Evolutionary conservation across 345 rosid genomes (phyloP), one percentile per base, ranked within the genome.

Genomic region (Pistacia vera): DNA sequence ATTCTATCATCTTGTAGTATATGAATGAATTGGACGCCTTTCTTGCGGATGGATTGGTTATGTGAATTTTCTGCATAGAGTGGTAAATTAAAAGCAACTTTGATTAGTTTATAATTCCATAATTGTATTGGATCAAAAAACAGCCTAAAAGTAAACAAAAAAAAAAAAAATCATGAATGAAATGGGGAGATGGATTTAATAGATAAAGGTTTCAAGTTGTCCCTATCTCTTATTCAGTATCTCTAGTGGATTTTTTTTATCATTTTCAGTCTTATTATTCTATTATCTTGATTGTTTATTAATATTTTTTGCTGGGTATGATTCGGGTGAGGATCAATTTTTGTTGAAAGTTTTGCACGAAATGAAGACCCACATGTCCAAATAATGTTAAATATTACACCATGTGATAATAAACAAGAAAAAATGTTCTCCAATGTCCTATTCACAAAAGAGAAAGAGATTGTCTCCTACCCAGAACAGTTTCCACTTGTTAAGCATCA

Each of bases 281-380:
- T 46, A 4, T 16, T 25, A 38, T 60, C 41, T 41, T 60, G 17
- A 13, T 14, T 44, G 52, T 22, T 44, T 59, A 57, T 36, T 13
- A 36, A 13, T 38, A n/a, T 49, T 13, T 25, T 68, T 68, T 30
- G 18, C 30, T 17, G 62, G 48, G 62, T 7, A 54, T 33, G 25
- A 52, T 17, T 69, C 8, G 46, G 11, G 11, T 20, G 13, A 11
- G n/a, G 35, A 54, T 54, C 51, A 56, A 63, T 63, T 65, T 4
- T n/a, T 16, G 49, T 9, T 49, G 64, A 51, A 52, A 80, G 65
- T 48, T 52, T 5, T 68, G 77, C 41, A 61, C 65, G 75, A 74
- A 78, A 75, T 59, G 62, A 78, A 14, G 78, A 72, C 70, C 76
- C 80, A 75, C 84, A 55, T 73, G 82, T 78, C 80, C 28, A 38